Evolutionary conservation across 306 rosid genomes (phyloP).

Genomic region (Begonia peltatifolia): DNA sequence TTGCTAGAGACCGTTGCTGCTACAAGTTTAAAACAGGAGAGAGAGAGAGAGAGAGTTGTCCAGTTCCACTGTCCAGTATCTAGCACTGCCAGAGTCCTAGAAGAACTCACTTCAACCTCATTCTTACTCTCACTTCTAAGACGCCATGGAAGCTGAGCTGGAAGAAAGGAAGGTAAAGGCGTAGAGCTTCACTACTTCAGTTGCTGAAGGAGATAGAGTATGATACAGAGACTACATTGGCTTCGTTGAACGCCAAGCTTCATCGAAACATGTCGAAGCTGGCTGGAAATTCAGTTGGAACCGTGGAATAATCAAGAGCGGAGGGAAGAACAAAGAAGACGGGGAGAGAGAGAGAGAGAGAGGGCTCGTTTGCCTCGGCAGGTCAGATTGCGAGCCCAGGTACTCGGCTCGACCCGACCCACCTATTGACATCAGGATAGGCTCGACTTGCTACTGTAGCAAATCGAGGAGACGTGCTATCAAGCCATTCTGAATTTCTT

Average conservation of each 20-base stretch:
- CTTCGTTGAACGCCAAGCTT: conserved; percentile 68
- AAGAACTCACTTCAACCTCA: background rate
- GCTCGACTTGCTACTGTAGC: too few relatives aligned
- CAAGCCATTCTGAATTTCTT: too few relatives aligned
- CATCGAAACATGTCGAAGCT: conserved; percentile 74
- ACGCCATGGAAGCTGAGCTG: conserved; percentile 49
- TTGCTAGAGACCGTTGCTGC: too few relatives aligned
- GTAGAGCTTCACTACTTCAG: conserved; percentile 17
- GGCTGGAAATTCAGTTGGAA: conserved; percentile 47
- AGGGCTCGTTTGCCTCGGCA: too few relatives aligned
- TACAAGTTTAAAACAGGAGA: too few relatives aligned
- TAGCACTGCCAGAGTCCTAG: too few relatives aligned
- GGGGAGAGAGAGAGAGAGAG: conserved; percentile 9
- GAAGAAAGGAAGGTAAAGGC: conserved; percentile 54
- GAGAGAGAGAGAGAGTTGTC: too few relatives aligned
- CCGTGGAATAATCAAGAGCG: conserved; percentile 1
- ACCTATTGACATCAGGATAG: too few relatives aligned
- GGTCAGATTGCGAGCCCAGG: too few relatives aligned
- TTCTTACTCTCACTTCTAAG: background rate
- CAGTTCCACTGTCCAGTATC: too few relatives aligned
- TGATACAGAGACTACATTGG: conserved; percentile 69
- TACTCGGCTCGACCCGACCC: too few relatives aligned
- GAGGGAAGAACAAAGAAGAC: conserved; percentile 3
- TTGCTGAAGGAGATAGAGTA: conserved; percentile 55
- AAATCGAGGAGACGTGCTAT: too few relatives aligned